Evolutionary conservation across 805 yeast species (phyloP).

Genomic region (Yarrowia deformans): DNA sequence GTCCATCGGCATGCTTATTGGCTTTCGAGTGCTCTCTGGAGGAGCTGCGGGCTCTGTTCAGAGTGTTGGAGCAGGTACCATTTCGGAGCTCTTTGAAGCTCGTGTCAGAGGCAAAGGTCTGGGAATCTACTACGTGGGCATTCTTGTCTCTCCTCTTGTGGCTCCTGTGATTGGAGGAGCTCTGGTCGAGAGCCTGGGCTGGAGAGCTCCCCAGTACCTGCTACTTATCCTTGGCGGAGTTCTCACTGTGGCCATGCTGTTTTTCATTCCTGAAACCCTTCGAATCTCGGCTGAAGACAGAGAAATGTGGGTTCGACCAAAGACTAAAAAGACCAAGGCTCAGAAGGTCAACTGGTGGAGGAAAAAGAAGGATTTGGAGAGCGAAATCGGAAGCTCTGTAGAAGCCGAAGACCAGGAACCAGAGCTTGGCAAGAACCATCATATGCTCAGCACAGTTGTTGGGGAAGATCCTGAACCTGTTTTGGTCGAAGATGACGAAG

Average conservation of each 20-base stretch:
- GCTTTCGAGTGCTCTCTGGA: conserved; percentile 74
- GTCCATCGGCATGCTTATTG: conserved; percentile 66
- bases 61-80: conserved; percentile 89
- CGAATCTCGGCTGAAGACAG: conserved; percentile 48
- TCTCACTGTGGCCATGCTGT: conserved; percentile 57
- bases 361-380: conserved; percentile 31
- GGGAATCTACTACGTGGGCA: conserved; percentile 82
- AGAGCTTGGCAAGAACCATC: conserved; percentile 3
- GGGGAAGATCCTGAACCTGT: conserved; percentile 26
- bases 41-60: conserved; percentile 87
- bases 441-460: conserved; percentile 27
- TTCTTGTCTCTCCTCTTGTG: conserved; percentile 78
- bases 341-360: conserved; percentile 30
- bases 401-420: conserved; percentile 29
- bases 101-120: conserved; percentile 77
- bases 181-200: conserved; percentile 73
- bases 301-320: conserved; percentile 31
- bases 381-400: background rate
- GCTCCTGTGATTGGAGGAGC: conserved; percentile 86
- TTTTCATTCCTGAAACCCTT: conserved; percentile 81
- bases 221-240: conserved; percentile 71
- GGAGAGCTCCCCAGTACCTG: conserved; percentile 92
- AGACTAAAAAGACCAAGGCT: background rate
- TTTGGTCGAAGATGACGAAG: background rate
- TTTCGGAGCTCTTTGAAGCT: conserved; percentile 72